Evolutionary conservation across 2,329 filamentous ascomycete genomes (phyloP), one percentile per base, ranked within the genome.

Genomic region (Colletotrichum destructivum): DNA sequence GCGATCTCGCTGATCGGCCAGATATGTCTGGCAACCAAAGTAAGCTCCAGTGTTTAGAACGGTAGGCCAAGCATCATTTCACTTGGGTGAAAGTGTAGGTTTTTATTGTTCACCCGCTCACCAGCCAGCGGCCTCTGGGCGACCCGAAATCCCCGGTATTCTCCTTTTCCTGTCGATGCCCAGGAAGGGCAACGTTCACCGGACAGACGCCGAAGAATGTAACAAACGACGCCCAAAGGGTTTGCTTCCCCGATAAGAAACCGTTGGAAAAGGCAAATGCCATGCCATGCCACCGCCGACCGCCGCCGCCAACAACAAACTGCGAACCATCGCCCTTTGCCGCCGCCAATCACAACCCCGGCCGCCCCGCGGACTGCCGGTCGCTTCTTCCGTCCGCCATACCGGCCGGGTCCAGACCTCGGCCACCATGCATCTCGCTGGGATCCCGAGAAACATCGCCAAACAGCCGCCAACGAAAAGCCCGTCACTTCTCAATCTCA

Each of bases 401-500:
- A 16, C 9, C 40, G 55, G n/a, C 26, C 21, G 46, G 42, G 35
- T 68, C 56, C 38, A 56, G 59, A 15, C 57, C 59, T 52, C 47
- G 51, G 38, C 47, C 31, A 38, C 55, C 64, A 23, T 59, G 47
- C 47, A 42, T 52, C 64, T 64, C 46, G 64, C 51, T 54, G 51
- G 56, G 57, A 40, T 57, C 31, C 49, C 31, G 69, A 69, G 52
- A 63, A 21, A 57, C 38, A 46, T 40, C 59, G 40, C 46, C 65
- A 69, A 62, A 46, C 60, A 55, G 31, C 46, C 23, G 44, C 52
- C 52, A 47, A 55, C 51, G 26, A 40, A 6, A 47, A 23, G n/a
- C 64, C 26, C 26, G 59, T 69, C 65, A 62, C 47, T 59, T 69
- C 42, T 71, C 65, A 60, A 18, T 63, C 69, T 71, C 65, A 69